These are phyloP conservation scores for Bifiguratus adelaidae DNA, from an alignment of 192 early-diverging fungal species.

Conservation along the genomic window DNA sequence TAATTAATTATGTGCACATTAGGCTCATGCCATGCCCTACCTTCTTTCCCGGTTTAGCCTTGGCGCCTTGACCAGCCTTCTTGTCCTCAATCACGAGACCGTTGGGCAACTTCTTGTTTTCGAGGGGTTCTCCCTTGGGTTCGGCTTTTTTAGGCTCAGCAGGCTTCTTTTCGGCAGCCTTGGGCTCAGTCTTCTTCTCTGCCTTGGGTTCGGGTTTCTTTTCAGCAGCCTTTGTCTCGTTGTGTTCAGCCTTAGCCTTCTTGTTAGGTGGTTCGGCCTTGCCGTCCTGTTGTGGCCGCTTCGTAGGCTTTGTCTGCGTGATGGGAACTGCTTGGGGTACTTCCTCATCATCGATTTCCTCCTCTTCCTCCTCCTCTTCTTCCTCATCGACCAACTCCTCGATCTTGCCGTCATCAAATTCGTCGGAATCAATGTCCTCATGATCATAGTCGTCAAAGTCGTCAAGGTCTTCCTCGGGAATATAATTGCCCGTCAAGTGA, in stretches of 20 bases:
- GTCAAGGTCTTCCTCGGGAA: slow-evolving; percentile 27
- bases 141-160: slow-evolving; percentile 11
- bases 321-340: slow-evolving; percentile 2
- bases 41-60: slow-evolving; percentile 32
- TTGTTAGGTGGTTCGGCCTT: slow-evolving; percentile 7
- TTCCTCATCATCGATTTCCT: slow-evolving; percentile 23
- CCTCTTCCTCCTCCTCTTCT: slow-evolving; percentile 19
- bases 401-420: background rate
- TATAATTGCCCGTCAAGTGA: slow-evolving; percentile 58
- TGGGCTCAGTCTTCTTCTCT: slow-evolving; percentile 2
- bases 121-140: background rate
- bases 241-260: slow-evolving; percentile 12
- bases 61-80: slow-evolving; percentile 29
- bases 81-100: slow-evolving; percentile 81
- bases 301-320: slow-evolving; percentile 12
- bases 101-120: slow-evolving; percentile 36
- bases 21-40: slow-evolving; percentile 23
- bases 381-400: slow-evolving; percentile 8
- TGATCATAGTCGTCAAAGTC: slow-evolving; percentile 5
- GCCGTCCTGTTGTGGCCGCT: slow-evolving; percentile 16
- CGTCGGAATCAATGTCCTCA: slow-evolving; percentile 9
- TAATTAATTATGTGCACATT: background rate
- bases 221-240: slow-evolving; percentile 4
- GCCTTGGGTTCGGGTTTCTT: slow-evolving; percentile 5
- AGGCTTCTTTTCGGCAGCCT: slow-evolving; percentile 2